These are phyloP conservation scores for Colletotrichum coccodes DNA, from an alignment of 2,329 filamentous ascomycete species.

Conservation along the genomic window DNA sequence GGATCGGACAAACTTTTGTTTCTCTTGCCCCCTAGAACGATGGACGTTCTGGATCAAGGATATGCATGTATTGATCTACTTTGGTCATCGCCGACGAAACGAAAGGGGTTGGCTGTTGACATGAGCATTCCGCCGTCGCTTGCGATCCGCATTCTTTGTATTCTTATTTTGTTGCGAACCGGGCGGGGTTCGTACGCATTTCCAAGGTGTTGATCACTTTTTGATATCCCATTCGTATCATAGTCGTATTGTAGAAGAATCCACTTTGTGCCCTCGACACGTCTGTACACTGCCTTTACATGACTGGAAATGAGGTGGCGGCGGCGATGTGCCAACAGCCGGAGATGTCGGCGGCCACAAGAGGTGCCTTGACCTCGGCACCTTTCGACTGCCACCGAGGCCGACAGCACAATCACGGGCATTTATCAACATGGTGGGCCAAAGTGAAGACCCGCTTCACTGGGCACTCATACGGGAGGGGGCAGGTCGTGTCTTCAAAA, in stretches of 20 bases:
- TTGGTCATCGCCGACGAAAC: not conserved
- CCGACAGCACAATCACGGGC: no score
- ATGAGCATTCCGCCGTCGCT: constrained; percentile 19
- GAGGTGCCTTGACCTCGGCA: no score
- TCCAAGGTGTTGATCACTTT: constrained; percentile 26
- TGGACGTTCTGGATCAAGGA: not conserved
- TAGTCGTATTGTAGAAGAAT: constrained; percentile 23
- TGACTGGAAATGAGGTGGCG: no score
- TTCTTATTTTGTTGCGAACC: constrained; percentile 4
- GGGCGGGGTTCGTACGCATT: constrained; percentile 2
- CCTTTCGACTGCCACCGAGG: no score
- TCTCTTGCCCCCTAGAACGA: not conserved
- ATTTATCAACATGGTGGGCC: no score
- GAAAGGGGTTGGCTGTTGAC: not conserved
- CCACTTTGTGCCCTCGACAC: not conserved
- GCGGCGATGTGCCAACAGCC: no score
- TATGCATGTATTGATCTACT: not conserved
- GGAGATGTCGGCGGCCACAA: no score
- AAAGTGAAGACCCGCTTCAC: no score
- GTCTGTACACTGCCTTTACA: no score
- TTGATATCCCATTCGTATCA: constrained; percentile 19
- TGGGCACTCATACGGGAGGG: no score
- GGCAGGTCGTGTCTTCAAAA: constrained; percentile 7
- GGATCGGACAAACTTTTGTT: not conserved
- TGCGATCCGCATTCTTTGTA: constrained; percentile 19